These are phyloP conservation scores for Raddia distichophylla DNA, from an alignment of 176 grass and related monocot genomes.

Conservation along the genomic window DNA sequence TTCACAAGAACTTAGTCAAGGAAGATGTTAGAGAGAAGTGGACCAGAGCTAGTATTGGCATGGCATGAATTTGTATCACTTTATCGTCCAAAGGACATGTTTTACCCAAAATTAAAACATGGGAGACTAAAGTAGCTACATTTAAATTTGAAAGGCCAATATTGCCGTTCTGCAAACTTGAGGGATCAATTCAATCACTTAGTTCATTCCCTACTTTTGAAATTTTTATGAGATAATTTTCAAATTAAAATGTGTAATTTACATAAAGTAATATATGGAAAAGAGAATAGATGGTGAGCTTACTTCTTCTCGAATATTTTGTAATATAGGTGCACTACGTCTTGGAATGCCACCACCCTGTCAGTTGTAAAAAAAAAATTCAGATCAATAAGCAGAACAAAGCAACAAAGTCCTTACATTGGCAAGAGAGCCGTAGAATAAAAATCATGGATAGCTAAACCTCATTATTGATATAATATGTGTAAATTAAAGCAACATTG, in stretches of 20 bases:
- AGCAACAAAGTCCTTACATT: constrained; percentile 11
- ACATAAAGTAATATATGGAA: background rate
- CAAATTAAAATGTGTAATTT: background rate
- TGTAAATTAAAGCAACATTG: background rate
- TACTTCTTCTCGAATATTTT: constrained; percentile 85
- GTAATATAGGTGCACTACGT: constrained; percentile 74
- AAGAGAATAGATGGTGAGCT: constrained; percentile 21
- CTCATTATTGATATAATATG: background rate
- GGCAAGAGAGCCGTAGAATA: background rate
- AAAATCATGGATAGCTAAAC: background rate
- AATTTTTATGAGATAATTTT: background rate
- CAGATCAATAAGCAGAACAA: constrained; percentile 30
- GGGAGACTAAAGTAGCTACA: background rate
- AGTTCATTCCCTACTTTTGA: background rate
- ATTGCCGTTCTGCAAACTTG: background rate
- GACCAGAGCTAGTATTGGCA: background rate
- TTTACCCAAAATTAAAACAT: background rate
- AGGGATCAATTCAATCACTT: background rate
- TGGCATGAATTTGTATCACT: background rate
- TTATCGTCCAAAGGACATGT: background rate
- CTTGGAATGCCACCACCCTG: constrained; percentile 78
- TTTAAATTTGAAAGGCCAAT: background rate
- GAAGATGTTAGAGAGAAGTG: background rate
- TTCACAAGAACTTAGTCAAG: too few species aligned
- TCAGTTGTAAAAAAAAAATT: constrained; percentile 18